phyloP scores from a whole-genome alignment of 768 basidiomycete species.

The Galerina marginata region DNA sequence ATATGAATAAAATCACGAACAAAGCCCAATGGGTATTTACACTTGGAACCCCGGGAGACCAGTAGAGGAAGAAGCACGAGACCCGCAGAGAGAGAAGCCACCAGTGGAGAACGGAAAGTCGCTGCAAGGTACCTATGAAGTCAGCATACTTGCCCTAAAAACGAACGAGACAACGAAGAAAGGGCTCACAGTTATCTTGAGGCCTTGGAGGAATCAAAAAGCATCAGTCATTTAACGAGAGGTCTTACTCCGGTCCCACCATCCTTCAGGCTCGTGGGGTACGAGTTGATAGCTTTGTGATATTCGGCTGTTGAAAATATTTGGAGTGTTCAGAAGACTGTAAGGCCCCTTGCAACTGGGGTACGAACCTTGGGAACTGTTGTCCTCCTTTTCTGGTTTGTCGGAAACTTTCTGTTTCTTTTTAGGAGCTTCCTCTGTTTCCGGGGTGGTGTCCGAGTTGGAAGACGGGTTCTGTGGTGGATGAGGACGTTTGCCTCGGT shows the following conservation, averaged over 20 bases:
- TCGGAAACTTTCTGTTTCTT: conserved; percentile 23
- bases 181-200: conserved; percentile 28
- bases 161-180: background rate
- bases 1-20: background rate
- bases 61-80: background rate
- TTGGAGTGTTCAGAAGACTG: background rate
- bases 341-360: background rate
- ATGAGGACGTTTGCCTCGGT: conserved; percentile 59
- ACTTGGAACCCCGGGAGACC: background rate
- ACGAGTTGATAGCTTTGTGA: conserved; percentile 29
- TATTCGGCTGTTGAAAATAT: conserved; percentile 26
- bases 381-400: conserved; percentile 7
- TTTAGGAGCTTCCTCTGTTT: conserved; percentile 16
- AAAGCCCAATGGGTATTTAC: background rate
- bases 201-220: conserved; percentile 11
- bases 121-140: background rate
- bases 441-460: conserved; percentile 10
- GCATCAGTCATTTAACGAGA: conserved; percentile 30
- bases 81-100: background rate
- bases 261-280: conserved; percentile 30
- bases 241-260: conserved; percentile 36
- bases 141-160: conserved; percentile 1
- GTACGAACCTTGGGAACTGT: conserved; percentile 21
- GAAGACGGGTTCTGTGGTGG: conserved; percentile 36
- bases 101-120: no score